These are phyloP conservation scores for Jackrogersella multiformis DNA, from an alignment of 495 filamentous ascomycete species.

Conservation along the genomic window DNA sequence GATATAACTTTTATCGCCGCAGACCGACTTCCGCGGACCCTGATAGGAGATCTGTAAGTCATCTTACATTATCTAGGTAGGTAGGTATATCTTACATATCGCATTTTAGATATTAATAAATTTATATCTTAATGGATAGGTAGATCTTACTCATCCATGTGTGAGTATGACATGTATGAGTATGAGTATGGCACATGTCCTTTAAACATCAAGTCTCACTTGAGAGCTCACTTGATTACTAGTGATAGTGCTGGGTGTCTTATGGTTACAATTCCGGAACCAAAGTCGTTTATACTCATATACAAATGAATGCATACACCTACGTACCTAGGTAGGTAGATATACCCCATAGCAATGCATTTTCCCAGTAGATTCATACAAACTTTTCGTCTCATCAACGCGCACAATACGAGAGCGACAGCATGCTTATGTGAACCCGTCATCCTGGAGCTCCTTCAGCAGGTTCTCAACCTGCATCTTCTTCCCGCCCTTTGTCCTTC, in stretches of 20 bases:
- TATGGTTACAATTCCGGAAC: too few species aligned
- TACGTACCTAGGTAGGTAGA: too few species aligned
- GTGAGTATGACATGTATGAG: too few species aligned
- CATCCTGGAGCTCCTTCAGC: slow-evolving; percentile 50
- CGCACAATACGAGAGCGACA: background rate
- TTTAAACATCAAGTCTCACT: too few species aligned
- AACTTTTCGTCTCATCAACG: background rate
- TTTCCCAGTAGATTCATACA: background rate
- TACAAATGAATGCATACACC: too few species aligned
- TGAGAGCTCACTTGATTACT: too few species aligned
- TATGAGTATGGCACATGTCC: too few species aligned
- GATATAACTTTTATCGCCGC: slow-evolving; percentile 1
- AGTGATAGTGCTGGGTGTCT: too few species aligned
- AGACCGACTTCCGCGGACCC: slow-evolving; percentile 38
- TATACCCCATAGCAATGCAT: slow-evolving; percentile 1
- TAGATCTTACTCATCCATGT: too few species aligned
- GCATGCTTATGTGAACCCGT: slow-evolving; percentile 29
- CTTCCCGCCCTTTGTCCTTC: slow-evolving; percentile 64
- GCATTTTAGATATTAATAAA: too few species aligned
- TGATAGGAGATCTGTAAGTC: slow-evolving; percentile 31
- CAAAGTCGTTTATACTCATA: too few species aligned
- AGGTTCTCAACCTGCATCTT: slow-evolving; percentile 56
- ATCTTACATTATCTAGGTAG: background rate
- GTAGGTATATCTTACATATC: background rate
- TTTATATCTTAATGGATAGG: too few species aligned